Percentiles rank a stretch among this genome's conserved stretches.
phyloP scores from a whole-genome alignment of 768 basidiomycete genomes.

The Phaffia tasmanica region DNA sequence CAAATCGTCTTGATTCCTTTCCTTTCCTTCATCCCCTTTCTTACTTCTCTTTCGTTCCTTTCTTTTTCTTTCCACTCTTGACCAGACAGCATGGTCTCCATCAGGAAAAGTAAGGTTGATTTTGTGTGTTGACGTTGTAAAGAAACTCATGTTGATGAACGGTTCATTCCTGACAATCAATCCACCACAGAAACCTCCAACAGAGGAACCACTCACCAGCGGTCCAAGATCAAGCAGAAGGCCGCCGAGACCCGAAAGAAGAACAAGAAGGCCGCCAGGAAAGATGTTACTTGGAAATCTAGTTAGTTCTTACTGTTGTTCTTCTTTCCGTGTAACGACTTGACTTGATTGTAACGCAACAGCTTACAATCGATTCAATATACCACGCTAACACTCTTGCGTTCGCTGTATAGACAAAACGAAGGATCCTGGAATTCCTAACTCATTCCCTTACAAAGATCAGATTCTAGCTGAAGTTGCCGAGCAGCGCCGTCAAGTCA shows the following conservation, averaged over 20 bases:
- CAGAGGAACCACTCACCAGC: conserved; percentile 59
- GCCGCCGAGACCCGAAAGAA: conserved; percentile 67
- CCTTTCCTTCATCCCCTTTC: too few relatives aligned
- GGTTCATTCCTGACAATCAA: too few relatives aligned
- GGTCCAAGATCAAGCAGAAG: conserved; percentile 63
- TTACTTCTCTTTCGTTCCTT: too few relatives aligned
- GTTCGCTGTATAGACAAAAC: conserved; percentile 48
- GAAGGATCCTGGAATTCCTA: conserved; percentile 89
- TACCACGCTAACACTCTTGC: conserved; percentile 6
- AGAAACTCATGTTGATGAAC: conserved; percentile 2
- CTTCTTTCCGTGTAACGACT: neutral
- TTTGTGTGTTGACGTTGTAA: too few relatives aligned
- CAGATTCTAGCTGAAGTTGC: conserved; percentile 83
- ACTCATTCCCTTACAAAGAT: conserved; percentile 86
- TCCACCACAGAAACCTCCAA: conserved; percentile 62
- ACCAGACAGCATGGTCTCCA: too few relatives aligned
- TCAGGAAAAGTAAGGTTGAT: too few relatives aligned
- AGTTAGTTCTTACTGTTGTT: conserved; percentile 42
- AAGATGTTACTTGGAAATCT: conserved; percentile 75
- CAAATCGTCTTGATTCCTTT: too few relatives aligned
- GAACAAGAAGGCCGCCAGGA: conserved; percentile 59
- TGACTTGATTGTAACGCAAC: neutral
- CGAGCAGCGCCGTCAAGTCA: conserved; percentile 62
- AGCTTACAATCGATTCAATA: neutral
- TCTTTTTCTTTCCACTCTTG: too few relatives aligned